Evolutionary conservation across 495 filamentous ascomycete genomes (phyloP), one percentile per base, ranked within the genome.

Genomic region (Aspergillus avenaceus): DNA sequence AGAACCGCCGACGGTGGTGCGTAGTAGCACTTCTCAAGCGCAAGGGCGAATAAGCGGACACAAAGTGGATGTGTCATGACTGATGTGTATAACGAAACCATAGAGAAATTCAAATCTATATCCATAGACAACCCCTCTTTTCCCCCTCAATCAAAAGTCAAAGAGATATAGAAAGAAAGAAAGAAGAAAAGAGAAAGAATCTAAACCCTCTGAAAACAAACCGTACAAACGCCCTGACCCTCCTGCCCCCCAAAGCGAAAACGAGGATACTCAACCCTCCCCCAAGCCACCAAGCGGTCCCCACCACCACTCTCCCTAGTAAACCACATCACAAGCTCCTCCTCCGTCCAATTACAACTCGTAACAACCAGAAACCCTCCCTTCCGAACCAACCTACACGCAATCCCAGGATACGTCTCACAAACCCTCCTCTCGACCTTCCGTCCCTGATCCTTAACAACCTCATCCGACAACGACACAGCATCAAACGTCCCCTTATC

Each of bases 401-500:
- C 84, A 21, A 81, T 76, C 52, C 73, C 72, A 18, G 79, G 75
- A 73, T 97, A 98, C 40, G 76, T 73, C 63, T 96, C 90, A 61
- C 77, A 85, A 16, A 85, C 72, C 38, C 82, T 76, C 8, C 72
- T 67, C 49, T 59, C 46, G 26, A 63, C 59, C 13, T 50, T 63
- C 54, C 67, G 3, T 13, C 44, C 55, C 16, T 21, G 18, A 6
- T 28, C 45, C 7, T 78, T 83, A 50, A 84, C 74, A 22, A 63
- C 68, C 63, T 88, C 87, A 26, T 76, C 78, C 37, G 77, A 81
- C 16, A 98, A 69, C 32, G 82, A 86, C 5, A 98, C 82, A 2
- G 93, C 93, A 75, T 98, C 93, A 70, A 96, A 98, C 1, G 93
- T 98, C 21, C 93, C 93, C 64, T 98, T 98, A 68, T 98, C 93